Conservation (phyloP, 2,329 filamentous ascomycete species). For the Elsinoe perseae region DNA sequence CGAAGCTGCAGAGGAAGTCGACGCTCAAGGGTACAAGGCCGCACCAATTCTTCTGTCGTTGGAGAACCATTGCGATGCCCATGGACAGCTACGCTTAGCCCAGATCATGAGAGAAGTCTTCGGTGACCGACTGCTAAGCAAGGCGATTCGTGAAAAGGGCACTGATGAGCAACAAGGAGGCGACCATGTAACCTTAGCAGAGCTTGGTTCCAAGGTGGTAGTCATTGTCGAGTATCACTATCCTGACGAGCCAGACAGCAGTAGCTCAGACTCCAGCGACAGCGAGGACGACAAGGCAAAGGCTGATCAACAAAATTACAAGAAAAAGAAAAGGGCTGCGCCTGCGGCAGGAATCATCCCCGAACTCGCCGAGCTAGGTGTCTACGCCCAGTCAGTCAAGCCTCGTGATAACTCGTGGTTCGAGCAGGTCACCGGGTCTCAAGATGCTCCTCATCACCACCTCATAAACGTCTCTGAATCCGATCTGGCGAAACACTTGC, state of each 20-base stretch:
- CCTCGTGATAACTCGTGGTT: slow-evolving; percentile 60
- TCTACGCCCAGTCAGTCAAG: slow-evolving; percentile 64
- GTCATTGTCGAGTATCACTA: slow-evolving; percentile 63
- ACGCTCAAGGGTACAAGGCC: slow-evolving; percentile 35
- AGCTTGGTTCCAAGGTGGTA: slow-evolving; percentile 56
- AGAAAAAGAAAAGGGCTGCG: slow-evolving; percentile 44
- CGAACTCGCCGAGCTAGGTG: slow-evolving; percentile 57
- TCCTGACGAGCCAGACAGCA: slow-evolving; percentile 42
- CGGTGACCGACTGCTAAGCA: slow-evolving; percentile 52
- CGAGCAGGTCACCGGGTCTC: slow-evolving; percentile 36
- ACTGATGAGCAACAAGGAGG: slow-evolving; percentile 48
- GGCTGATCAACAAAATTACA: slow-evolving; percentile 48
- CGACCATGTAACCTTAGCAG: slow-evolving; percentile 50
- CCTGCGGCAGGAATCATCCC: slow-evolving; percentile 50
- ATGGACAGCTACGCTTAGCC: slow-evolving; percentile 54
- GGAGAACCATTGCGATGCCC: slow-evolving; percentile 57
- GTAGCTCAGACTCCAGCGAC: slow-evolving; percentile 34
- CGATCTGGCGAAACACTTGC: slow-evolving; percentile 47
- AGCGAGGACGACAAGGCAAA: slow-evolving; percentile 35
- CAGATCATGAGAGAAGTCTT: slow-evolving; percentile 59
- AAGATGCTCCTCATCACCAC: slow-evolving; percentile 52
- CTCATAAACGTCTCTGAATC: slow-evolving; percentile 63
- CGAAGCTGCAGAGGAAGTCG: slow-evolving; percentile 43
- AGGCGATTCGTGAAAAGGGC: slow-evolving; percentile 50
- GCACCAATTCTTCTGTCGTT: slow-evolving; percentile 58